Base-by-base conservation (phyloP, 2,329 filamentous ascomycete genomes). In the Akanthomyces muscarius region DNA sequence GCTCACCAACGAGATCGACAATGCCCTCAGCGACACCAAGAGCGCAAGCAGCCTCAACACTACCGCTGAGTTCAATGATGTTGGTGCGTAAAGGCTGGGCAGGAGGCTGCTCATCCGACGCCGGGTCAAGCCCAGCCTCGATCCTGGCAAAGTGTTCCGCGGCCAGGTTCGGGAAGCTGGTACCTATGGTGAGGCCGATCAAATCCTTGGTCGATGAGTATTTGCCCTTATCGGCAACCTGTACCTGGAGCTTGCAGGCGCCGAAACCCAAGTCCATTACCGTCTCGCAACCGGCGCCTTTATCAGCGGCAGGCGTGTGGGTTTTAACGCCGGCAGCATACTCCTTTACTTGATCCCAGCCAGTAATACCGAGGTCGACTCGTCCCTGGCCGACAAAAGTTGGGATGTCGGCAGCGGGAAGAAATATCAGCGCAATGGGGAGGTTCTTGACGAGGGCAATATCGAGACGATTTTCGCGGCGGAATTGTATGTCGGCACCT, bases 361-460 rank as follows among this genome's bases (percentile, higher is more conserved):
- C 95, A 0, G 95, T 98, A 73, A 99, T 99, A 66, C 95, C 95
- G 18, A 99, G 82, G 73, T 97, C 93, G 54, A 97, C 92, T 66
- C 89, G 89, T 64, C 95, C 95, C 78, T 98, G 93, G 63, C 94
- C 94, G 54, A 99, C 93, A 73, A 98, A 98, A 45, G 92, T 97
- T 5, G 95, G 95, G 73, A 99, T 99, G 75, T 99, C 95, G 68
- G 92, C 93, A 44, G 94, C 95, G 36, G 95, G 95, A 30, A 99
- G 89, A 82, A 99, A 99, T 73, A 99, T 88, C 65, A 99, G 90
- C 18, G 95, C 95, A 70, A 99, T 92, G 42, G 91, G 91, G 33
- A 95, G 87, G 79, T 99, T 99, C 82, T 97, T 96, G 73, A 98
- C 95, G 30, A 99, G 88, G 18, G 95, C 95, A 73, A 99, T 97